phyloP scores from a whole-genome alignment of 768 basidiomycete species.

The Agaricus blazei region DNA sequence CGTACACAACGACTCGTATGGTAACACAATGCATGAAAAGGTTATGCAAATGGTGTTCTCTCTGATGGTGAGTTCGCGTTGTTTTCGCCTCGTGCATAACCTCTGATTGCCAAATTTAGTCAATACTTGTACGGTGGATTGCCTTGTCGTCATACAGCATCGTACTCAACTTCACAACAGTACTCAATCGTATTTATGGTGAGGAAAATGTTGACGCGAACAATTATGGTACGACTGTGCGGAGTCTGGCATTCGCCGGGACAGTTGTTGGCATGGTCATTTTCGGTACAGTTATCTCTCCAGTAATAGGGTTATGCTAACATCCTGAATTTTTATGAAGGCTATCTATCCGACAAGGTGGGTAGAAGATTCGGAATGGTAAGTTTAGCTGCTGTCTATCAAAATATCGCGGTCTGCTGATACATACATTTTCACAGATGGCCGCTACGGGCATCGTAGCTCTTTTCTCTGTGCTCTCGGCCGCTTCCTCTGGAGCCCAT shows the following conservation, averaged over 20 bases:
- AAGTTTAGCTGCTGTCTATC: slow-evolving; percentile 12
- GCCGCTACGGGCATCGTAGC: slow-evolving; percentile 77
- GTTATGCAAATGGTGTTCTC: slow-evolving; percentile 79
- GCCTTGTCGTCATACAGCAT: neutral
- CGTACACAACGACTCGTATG: neutral
- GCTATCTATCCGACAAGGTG: slow-evolving; percentile 78
- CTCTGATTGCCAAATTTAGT: slow-evolving; percentile 33
- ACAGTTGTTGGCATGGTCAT: slow-evolving; percentile 81
- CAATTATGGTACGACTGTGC: slow-evolving; percentile 60
- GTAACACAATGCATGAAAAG: slow-evolving; percentile 27
- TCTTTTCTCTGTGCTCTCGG: slow-evolving; percentile 78
- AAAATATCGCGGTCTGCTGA: neutral
- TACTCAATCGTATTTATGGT: slow-evolving; percentile 71
- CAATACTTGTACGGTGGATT: slow-evolving; percentile 50
- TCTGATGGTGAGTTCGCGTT: slow-evolving; percentile 53
- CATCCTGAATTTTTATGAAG: slow-evolving; percentile 16
- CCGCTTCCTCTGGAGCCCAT: slow-evolving; percentile 77
- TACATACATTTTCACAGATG: slow-evolving; percentile 43
- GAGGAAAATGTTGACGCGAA: slow-evolving; percentile 39
- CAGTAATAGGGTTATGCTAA: neutral
- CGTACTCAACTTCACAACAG: slow-evolving; percentile 25
- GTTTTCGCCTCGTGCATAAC: neutral
- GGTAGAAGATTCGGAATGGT: slow-evolving; percentile 90
- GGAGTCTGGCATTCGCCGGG: slow-evolving; percentile 77
- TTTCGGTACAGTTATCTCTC: slow-evolving; percentile 43